Base-by-base conservation (phyloP, 495 filamentous ascomycete species). In the Thozetella sp. region DNA sequence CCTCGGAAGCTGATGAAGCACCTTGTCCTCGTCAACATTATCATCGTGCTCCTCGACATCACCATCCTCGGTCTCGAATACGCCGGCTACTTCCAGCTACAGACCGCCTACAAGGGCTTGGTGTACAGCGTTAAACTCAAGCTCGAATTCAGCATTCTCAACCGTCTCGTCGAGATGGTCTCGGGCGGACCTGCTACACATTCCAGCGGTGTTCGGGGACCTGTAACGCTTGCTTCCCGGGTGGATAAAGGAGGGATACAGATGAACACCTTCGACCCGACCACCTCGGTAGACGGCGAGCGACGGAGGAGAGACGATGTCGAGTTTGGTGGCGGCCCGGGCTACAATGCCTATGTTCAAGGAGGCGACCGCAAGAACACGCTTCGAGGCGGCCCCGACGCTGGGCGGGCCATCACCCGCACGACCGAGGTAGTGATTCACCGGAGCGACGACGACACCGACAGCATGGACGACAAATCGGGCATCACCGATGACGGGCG, bases 81-180 rank as follows among this genome's bases (percentile, higher is more conserved):
- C 62, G 69, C 79, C 6, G 73, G 74, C 56, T 64, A 75, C n/a
- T 87, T 83, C 62, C 74, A 80, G 2, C 72, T 85, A 30, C 80
- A 88, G 63, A 83, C 80, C 19, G 80, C 77, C 1, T 71, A 84
- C 43, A 88, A 88, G 69, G 79, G 75, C 3, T 76, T 82, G 59
- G 67, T 86, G 2, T 88, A 88, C 71, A 87, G 86, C 71, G 71
- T 88, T 55, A 89, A 89, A 65, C 71, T 89, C 34, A 88, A 88
- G 66, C 72, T 86, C 15, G 86, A 89, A 67, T 84, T 86, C 56
- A 80, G 79, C 13, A 82, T 89, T 50, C 76, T 88, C 25, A 83
- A 86, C 54, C 77, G 78, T 17, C 67, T 87, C 22, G 67, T 82
- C n/a, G 25, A 65, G 40, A 80, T 11, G 75, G 43, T 48, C 30